Conservation (phyloP, 1,284 basidiomycete species). For the Tranzscheliella williamsii region DNA sequence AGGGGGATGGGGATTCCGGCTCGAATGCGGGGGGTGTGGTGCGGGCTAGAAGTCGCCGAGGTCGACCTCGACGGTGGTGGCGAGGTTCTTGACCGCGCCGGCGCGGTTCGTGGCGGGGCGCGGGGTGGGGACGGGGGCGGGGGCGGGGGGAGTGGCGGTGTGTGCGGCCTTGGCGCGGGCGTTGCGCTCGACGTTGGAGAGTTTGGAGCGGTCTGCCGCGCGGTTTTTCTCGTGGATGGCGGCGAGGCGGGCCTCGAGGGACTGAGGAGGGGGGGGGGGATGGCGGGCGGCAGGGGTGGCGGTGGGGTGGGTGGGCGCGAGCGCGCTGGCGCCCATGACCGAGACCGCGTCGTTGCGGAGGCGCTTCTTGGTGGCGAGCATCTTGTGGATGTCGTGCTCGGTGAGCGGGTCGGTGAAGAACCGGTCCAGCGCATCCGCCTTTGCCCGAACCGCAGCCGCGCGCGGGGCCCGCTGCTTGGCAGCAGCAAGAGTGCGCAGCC, state of each 20-base stretch:
- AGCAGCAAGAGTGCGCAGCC: conserved; percentile 19
- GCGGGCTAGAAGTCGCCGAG: conserved; percentile 64
- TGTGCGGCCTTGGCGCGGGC: conserved; percentile 59
- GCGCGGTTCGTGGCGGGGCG: conserved; percentile 16
- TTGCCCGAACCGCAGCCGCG: conserved; percentile 12
- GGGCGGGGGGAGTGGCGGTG: conserved; percentile 1
- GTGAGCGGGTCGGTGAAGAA: conserved; percentile 42
- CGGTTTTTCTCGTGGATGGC: conserved; percentile 86
- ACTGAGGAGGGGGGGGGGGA: not conserved
- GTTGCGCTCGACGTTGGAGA: conserved; percentile 73
- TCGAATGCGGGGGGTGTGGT: too few species aligned
- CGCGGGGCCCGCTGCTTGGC: conserved; percentile 19
- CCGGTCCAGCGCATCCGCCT: conserved; percentile 42
- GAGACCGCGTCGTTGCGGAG: conserved; percentile 18
- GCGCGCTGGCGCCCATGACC: conserved; percentile 21
- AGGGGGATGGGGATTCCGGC: too few species aligned
- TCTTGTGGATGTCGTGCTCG: conserved; percentile 43
- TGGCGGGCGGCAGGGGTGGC: conserved; percentile 1
- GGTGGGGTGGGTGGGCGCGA: not conserved
- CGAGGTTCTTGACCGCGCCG: conserved; percentile 53
- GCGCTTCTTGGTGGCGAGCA: conserved; percentile 39
- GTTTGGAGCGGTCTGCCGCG: conserved; percentile 75
- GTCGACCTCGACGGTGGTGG: conserved; percentile 62
- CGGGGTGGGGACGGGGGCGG: conserved; percentile 23
- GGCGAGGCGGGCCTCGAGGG: conserved; percentile 68